Evolutionary conservation across 1,139 yeast species (phyloP), one percentile per base, ranked within the genome.

Genomic region (Saccharomyces pastorianus): DNA sequence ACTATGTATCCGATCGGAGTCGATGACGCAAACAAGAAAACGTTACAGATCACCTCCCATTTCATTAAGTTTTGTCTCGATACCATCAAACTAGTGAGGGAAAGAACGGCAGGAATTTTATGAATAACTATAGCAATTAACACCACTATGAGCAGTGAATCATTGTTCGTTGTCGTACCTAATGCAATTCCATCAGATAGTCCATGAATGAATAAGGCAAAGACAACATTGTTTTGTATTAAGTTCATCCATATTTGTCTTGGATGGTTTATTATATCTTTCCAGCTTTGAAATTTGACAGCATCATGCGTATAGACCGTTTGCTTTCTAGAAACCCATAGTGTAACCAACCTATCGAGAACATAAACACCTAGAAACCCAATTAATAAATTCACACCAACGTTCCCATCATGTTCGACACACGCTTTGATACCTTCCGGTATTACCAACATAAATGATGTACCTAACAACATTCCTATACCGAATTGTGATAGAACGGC

Each of bases 151-250:
- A 76, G 74, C 47, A 82, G 65, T 0, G 77, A 67, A 2, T 74
- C 69, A 48, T 75, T 71, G 3, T 75, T 72, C 1, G 77, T 73
- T 0, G 85, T 73, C 0, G 84, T 76, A 0, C 87, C 86, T 48
- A 84, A 69, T 0, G 85, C 79, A n/a, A 83, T 70, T 2, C 89
- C 89, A 63, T 84, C 89, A 1, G 84, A 76, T 7, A 79, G 59
- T 0, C 85, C 82, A 64, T 84, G 89, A 3, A 83, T 71, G 1
- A 82, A 65, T 17, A 84, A 69, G 0, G 87, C 86, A 38, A 83
- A 65, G 0, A 85, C 81, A 11, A 80, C 73, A 2, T 85, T 74
- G 26, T 67, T 69, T 34, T 60, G 59, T 17, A 65, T 29, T 17
- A 69, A 61, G 8, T 59, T 59, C 8, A 42, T 31, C 9, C 51